phyloP scores from a whole-genome alignment of 2,329 filamentous ascomycete genomes.

The Fusarium sp. region DNA sequence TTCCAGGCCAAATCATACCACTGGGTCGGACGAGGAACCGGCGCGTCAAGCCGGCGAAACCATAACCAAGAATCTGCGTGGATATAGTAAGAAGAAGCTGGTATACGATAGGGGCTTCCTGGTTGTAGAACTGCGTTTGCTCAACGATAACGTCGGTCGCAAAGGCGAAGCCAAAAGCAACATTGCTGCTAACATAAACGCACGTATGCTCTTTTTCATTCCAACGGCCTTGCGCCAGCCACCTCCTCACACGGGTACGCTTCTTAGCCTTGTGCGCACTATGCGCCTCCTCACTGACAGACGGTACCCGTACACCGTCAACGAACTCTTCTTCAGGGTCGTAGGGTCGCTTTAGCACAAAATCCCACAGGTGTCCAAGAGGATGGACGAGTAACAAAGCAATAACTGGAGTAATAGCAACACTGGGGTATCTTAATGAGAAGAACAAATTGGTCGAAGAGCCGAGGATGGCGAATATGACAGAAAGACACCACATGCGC shows the following conservation, averaged over 20 bases:
- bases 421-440: slow-evolving; percentile 88
- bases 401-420: slow-evolving; percentile 90
- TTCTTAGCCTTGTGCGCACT: slow-evolving; percentile 43
- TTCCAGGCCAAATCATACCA: slow-evolving; percentile 93
- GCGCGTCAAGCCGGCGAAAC: slow-evolving; percentile 84
- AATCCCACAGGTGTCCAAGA: slow-evolving; percentile 83
- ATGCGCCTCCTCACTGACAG: slow-evolving; percentile 36
- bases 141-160: slow-evolving; percentile 92
- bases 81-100: slow-evolving; percentile 86
- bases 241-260: slow-evolving; percentile 68
- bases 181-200: slow-evolving; percentile 90
- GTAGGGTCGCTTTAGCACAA: slow-evolving; percentile 72
- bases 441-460: slow-evolving; percentile 91
- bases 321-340: slow-evolving; percentile 63
- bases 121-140: slow-evolving; percentile 89
- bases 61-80: slow-evolving; percentile 87
- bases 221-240: slow-evolving; percentile 84
- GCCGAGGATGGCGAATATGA: slow-evolving; percentile 82
- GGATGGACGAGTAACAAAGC: slow-evolving; percentile 87
- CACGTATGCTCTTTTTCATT: slow-evolving; percentile 91
- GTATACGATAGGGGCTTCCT: slow-evolving; percentile 80
- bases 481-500: slow-evolving; percentile 87
- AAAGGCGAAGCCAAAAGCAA: slow-evolving; percentile 90
- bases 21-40: slow-evolving; percentile 86
- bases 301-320: slow-evolving; percentile 59